phyloP scores from a whole-genome alignment of 1,284 basidiomycete genomes.

The Tilletia horrida region DNA sequence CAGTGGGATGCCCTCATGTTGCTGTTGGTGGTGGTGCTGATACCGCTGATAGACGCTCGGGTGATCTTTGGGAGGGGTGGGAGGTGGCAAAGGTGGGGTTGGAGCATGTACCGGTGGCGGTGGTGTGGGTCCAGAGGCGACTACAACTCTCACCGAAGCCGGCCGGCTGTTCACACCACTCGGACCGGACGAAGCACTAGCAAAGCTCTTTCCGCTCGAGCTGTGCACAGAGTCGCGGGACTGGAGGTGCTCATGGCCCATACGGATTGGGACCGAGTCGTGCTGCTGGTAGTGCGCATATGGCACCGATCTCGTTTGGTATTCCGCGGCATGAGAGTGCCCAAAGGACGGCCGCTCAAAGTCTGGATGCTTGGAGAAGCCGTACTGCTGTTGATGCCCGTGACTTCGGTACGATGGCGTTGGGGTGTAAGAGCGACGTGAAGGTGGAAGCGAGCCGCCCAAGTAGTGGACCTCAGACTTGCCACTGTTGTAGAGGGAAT shows the following conservation, averaged over 20 bases:
- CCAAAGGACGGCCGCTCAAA: too few relatives aligned
- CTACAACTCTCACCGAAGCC: neutral
- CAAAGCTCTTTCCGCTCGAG: conserved; percentile 10
- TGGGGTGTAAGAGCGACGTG: too few relatives aligned
- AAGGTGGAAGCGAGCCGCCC: too few relatives aligned
- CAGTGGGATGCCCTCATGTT: neutral
- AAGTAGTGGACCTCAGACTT: too few relatives aligned
- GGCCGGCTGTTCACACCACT: neutral
- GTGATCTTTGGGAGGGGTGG: conserved; percentile 3
- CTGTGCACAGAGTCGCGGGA: conserved; percentile 8
- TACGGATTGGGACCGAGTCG: neutral
- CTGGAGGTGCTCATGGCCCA: neutral
- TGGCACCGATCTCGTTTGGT: too few relatives aligned
- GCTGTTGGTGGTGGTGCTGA: neutral
- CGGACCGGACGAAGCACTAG: neutral
- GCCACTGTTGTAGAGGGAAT: too few relatives aligned
- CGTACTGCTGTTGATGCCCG: too few relatives aligned
- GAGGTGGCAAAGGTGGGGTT: neutral
- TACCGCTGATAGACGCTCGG: neutral
- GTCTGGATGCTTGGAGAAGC: too few relatives aligned
- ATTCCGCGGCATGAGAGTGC: too few relatives aligned
- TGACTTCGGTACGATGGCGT: too few relatives aligned
- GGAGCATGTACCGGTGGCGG: neutral
- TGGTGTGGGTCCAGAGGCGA: neutral
- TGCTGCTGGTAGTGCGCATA: neutral